Evolutionary conservation across 371 early-diverging fungal species (phyloP), one percentile per base, ranked within the genome.

Genomic region (Apophysomyces elegans): DNA sequence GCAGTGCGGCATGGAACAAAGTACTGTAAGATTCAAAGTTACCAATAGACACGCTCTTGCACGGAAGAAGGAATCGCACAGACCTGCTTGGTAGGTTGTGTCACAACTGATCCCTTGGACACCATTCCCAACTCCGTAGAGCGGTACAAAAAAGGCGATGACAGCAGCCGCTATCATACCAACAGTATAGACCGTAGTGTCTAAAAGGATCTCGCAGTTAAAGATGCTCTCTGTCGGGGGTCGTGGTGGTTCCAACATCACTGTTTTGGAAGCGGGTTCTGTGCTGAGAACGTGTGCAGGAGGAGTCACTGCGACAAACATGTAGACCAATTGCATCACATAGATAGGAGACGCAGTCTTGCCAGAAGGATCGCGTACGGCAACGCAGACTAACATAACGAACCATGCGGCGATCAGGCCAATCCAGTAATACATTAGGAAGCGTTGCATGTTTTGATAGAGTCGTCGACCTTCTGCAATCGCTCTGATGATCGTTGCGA

Each of bases 401-500:
- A 91, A 64, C 41, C 72, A 76, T 12, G 70, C 43, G 56, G 67
- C 66, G 21, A 71, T 64, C 84, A 89, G 35, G 83, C 81, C 7
- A 87, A 86, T 58, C 88, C 89, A 71, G 87, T 79, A 8, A 88
- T 96, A 94, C 7, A 92, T 81, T 43, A 96, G 85, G 79, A 96
- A 95, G 64, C 96, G 95, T 69, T 92, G 87, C 78, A 98, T 96
- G 78, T 97, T 98, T 77, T 88, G 93, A 75, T 92, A 95, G 44
- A 94, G 91, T 32, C 90, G 86, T 38, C 96, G 88, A 36, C 96
- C 96, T 75, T 96, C 93, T 12, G 81, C 82, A 57, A 96, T 86
- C 32, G 93, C 94, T 37, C 83, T 79, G 37, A 95, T 92, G 65
- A 96, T 94, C 16, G 94, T 93, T 21, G 90, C 84, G 73, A 95